A percentile compares a stretch with the other conserved stretches of the same genome.
Conservation (phyloP, 2,329 filamentous ascomycete genomes). For the Colletotrichum sp. region DNA sequence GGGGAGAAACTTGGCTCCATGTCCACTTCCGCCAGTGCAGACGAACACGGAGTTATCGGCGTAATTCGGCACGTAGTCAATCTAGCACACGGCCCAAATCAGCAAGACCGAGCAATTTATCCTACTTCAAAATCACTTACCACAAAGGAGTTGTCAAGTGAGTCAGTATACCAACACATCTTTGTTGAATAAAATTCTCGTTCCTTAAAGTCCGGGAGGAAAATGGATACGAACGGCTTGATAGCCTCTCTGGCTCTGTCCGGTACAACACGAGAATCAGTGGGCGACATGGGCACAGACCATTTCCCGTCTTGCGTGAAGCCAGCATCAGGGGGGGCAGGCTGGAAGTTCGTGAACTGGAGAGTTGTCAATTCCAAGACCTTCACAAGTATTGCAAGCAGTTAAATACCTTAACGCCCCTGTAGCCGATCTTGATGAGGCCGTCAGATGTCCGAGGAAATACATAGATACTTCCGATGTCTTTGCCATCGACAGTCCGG, state of each 20-base stretch:
- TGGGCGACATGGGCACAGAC: slow-evolving; percentile 32
- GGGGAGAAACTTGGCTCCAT: slow-evolving; percentile 40
- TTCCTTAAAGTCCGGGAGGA: slow-evolving; percentile 44
- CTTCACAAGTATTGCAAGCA: slow-evolving; percentile 24
- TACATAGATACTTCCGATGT: slow-evolving; percentile 31
- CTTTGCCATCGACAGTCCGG: slow-evolving; percentile 29
- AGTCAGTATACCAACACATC: slow-evolving; percentile 67
- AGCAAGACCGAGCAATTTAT: no score
- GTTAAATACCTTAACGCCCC: slow-evolving; percentile 39
- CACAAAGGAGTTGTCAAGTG: slow-evolving; percentile 56
- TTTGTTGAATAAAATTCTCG: slow-evolving; percentile 42
- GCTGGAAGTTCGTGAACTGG: slow-evolving; percentile 32
- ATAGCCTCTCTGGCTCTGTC: slow-evolving; percentile 27
- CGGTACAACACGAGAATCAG: slow-evolving; percentile 23
- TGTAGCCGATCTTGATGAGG: slow-evolving; percentile 31
- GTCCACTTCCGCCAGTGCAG: slow-evolving; percentile 38
- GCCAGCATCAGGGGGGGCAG: slow-evolving; percentile 27
- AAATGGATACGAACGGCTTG: slow-evolving; percentile 37
- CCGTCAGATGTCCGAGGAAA: slow-evolving; percentile 29
- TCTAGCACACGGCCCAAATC: slow-evolving; percentile 12
- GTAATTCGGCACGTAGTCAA: slow-evolving; percentile 36
- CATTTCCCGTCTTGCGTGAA: slow-evolving; percentile 34
- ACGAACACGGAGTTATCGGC: slow-evolving; percentile 34
- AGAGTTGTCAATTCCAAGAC: background rate
- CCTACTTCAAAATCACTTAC: background rate